phyloP scores from a whole-genome alignment of 805 yeast species.

The Ogataea ganodermae region DNA sequence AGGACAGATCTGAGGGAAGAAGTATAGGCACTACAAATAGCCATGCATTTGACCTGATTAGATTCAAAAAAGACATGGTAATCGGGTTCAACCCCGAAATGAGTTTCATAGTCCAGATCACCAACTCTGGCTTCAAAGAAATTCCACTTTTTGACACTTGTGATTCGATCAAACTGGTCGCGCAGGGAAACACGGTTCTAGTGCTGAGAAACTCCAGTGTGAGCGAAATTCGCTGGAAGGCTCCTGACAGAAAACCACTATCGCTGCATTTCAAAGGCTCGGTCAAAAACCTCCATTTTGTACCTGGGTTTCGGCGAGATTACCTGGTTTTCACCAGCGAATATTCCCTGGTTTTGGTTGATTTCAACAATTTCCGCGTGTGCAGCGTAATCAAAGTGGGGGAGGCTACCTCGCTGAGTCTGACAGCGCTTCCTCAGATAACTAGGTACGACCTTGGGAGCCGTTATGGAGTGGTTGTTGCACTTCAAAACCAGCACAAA shows the following conservation, averaged over 20 bases:
- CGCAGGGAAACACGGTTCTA: neutral
- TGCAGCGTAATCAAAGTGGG: neutral
- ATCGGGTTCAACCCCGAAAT: conserved; percentile 7
- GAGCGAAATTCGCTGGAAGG: neutral
- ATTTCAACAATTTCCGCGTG: neutral
- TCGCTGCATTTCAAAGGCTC: conserved; percentile 9
- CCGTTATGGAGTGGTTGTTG: too few species aligned
- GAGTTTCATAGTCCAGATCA: neutral
- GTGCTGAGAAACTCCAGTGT: neutral
- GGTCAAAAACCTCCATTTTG: neutral
- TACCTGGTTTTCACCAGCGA: conserved; percentile 4
- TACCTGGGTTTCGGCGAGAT: conserved; percentile 3
- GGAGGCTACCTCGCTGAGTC: neutral
- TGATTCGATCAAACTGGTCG: neutral
- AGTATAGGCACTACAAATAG: neutral
- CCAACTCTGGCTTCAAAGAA: neutral
- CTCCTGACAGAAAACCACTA: neutral
- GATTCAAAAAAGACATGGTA: neutral
- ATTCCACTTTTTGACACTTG: conserved; percentile 6
- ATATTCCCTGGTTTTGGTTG: neutral
- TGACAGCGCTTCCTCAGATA: neutral
- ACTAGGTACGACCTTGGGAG: conserved; percentile 1
- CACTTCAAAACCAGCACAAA: too few species aligned
- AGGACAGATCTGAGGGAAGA: neutral
- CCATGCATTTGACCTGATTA: neutral